phyloP scores from a whole-genome alignment of 805 yeast genomes.

The Naumovozyma baii region DNA sequence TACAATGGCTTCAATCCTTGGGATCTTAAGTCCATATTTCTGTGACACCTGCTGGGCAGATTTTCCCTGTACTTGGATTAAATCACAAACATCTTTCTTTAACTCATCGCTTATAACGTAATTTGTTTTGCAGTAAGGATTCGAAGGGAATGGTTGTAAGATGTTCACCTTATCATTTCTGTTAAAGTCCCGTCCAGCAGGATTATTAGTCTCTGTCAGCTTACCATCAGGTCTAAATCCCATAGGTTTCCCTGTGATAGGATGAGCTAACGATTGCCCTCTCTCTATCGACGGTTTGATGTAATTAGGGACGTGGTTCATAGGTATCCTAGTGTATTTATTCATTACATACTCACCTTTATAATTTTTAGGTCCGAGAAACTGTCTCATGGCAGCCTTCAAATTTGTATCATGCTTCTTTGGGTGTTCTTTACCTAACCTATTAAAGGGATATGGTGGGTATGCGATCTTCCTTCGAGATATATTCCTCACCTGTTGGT shows the following conservation, averaged over 20 bases:
- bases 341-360: slow-evolving; percentile 74
- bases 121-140: slow-evolving; percentile 61
- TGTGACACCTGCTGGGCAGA: slow-evolving; percentile 68
- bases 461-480: slow-evolving; percentile 46
- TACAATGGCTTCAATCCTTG: slow-evolving; percentile 82
- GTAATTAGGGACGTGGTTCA: slow-evolving; percentile 63
- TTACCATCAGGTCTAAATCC: slow-evolving; percentile 16
- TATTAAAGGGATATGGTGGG: slow-evolving; percentile 41
- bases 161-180: slow-evolving; percentile 2
- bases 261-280: slow-evolving; percentile 31
- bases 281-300: slow-evolving; percentile 45
- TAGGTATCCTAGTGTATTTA: slow-evolving; percentile 61
- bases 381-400: slow-evolving; percentile 55
- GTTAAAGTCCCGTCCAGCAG: slow-evolving; percentile 4
- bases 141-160: slow-evolving; percentile 75
- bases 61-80: slow-evolving; percentile 41
- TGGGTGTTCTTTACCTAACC: slow-evolving; percentile 33
- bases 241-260: slow-evolving; percentile 27
- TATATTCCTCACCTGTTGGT: slow-evolving; percentile 36
- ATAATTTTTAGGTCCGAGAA: slow-evolving; percentile 75
- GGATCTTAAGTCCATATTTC: slow-evolving; percentile 68
- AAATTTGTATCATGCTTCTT: slow-evolving; percentile 42
- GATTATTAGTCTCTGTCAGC: slow-evolving; percentile 1
- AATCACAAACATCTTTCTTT: slow-evolving; percentile 51
- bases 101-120: slow-evolving; percentile 47